Evolutionary conservation across 805 yeast genomes (phyloP), one percentile per base, ranked within the genome.

Genomic region (Scheffersomyces ergatensis): DNA sequence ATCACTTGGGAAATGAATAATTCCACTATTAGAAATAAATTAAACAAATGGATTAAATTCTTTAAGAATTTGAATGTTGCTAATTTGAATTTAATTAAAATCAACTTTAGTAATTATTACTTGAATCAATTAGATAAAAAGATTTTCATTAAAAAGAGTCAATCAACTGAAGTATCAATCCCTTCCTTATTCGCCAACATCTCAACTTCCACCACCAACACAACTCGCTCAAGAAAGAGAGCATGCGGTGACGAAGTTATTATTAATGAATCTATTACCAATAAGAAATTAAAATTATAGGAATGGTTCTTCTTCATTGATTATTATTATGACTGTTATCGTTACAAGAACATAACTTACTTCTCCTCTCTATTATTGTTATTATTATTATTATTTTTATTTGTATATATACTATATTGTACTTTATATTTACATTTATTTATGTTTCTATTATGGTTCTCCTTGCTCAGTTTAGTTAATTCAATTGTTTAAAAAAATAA

Each of bases 81-180:
- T 21, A 51, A 50, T 39, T 55, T 63, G 45, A 49, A 49, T 29
- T 34, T 47, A 33, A 51, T 57, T 29, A 51, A 51, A 33, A 53
- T 63, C 21, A 55, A 58, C 30, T 63, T 64, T 34, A 45, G 42
- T 38, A 43, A 46, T 30, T 64, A 63, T 43, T 64, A 60, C 48
- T 42, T 47, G 20, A 49, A 51, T 44, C 69, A 62, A 50, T 37
- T 62, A 17, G 62, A 64, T 26, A 53, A 51, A 17, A 63, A 63
- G 46, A 49, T 64, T 15, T 50, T 61, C 34, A 42, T 62, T 25
- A 33, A 24, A 8, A 20, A 21, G 16, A 16, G 13, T 7, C 31
- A 32, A 26, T 38, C 40, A 11, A 12, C 5, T 14, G n/a, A 17
- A 5, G 5, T n/a, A 5, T 13, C 32, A 5, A 14, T 18, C 5